phyloP scores from a whole-genome alignment of 805 yeast species.

The Candida alai region DNA sequence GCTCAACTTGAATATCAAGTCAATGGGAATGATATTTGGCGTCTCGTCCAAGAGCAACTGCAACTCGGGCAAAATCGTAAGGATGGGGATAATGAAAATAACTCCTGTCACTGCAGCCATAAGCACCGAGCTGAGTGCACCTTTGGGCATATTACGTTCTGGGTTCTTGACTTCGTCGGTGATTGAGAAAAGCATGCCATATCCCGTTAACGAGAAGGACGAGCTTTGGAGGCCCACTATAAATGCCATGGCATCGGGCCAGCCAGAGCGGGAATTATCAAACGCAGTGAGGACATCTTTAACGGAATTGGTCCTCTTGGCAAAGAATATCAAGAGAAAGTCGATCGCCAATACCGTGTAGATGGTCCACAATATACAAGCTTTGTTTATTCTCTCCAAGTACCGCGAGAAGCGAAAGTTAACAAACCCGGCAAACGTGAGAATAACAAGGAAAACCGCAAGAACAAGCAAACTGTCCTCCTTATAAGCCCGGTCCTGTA shows the following conservation, averaged over 20 bases:
- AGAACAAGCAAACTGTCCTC: slow-evolving; percentile 55
- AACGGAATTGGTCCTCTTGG: slow-evolving; percentile 54
- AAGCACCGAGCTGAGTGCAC: slow-evolving; percentile 61
- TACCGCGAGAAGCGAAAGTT: slow-evolving; percentile 58
- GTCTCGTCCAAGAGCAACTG: slow-evolving; percentile 49
- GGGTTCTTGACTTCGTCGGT: slow-evolving; percentile 80
- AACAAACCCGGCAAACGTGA: slow-evolving; percentile 56
- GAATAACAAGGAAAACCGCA: slow-evolving; percentile 51
- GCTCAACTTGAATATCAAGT: slow-evolving; percentile 65
- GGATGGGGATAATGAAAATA: slow-evolving; percentile 66
- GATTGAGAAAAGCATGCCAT: slow-evolving; percentile 76
- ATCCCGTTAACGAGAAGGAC: slow-evolving; percentile 76
- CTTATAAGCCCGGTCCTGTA: slow-evolving; percentile 55
- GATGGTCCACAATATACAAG: slow-evolving; percentile 73
- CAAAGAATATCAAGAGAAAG: slow-evolving; percentile 55
- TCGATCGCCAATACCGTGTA: slow-evolving; percentile 69
- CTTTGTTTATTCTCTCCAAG: slow-evolving; percentile 59
- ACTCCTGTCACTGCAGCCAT: slow-evolving; percentile 68
- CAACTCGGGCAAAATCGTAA: slow-evolving; percentile 69
- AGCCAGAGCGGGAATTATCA: slow-evolving; percentile 71
- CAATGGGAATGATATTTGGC: slow-evolving; percentile 74
- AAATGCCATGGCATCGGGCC: slow-evolving; percentile 69
- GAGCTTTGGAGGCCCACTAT: slow-evolving; percentile 76
- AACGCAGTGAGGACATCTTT: slow-evolving; percentile 59
- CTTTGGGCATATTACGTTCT: slow-evolving; percentile 70